phyloP scores from a whole-genome alignment of 73 alveolate genomes.

The Paramecium caudatum region DNA sequence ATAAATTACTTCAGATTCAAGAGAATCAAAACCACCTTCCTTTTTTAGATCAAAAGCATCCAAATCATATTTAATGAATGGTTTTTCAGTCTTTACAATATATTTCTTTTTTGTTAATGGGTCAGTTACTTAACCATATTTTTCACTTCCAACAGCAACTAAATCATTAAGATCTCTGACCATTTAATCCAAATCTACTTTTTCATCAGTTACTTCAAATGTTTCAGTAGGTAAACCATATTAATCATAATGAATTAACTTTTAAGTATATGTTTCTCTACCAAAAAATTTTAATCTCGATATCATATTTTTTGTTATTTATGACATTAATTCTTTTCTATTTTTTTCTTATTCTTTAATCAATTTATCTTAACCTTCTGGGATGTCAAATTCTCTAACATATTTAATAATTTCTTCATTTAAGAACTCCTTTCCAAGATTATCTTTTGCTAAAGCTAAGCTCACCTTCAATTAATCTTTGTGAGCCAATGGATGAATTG shows the following conservation, averaged over 20 bases:
- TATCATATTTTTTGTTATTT: not conserved
- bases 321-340: slow-evolving; percentile 26
- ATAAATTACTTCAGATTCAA: not conserved
- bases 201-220: slow-evolving; percentile 41
- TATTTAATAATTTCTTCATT: slow-evolving; percentile 10
- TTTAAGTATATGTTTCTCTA: not conserved
- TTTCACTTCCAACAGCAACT: slow-evolving; percentile 38
- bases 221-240: slow-evolving; percentile 47
- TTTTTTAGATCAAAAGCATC: not conserved
- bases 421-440: not conserved
- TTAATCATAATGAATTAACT: not conserved
- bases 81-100: slow-evolving; percentile 46
- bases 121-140: not conserved
- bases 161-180: slow-evolving; percentile 35
- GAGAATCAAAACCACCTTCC: not conserved
- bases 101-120: slow-evolving; percentile 21
- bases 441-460: not conserved
- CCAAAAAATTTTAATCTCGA: slow-evolving; percentile 20
- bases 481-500: slow-evolving; percentile 43
- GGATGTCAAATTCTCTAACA: slow-evolving; percentile 46
- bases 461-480: not conserved
- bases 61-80: slow-evolving; percentile 43
- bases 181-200: not conserved
- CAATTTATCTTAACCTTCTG: not conserved
- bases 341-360: not conserved